Percentiles rank a stretch among this genome's conserved stretches.
Evolutionary conservation across 257 asterid genomes (phyloP).

Genomic region (Linaria vulgaris): DNA sequence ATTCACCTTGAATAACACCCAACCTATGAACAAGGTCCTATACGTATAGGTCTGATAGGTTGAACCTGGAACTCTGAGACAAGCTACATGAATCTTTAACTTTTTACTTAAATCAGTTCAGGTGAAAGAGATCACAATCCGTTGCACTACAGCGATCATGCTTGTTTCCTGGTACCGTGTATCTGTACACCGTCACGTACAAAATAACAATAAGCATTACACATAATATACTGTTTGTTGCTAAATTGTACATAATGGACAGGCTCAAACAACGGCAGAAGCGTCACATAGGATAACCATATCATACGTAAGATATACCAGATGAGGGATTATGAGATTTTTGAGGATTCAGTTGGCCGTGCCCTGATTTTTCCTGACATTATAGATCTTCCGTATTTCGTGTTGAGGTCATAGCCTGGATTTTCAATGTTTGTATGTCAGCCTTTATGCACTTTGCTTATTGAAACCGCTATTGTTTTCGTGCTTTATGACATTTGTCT

Average conservation of each 20-base stretch:
- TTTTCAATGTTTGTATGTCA: not conserved
- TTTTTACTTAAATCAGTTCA: not conserved
- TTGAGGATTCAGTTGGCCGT: conserved; percentile 94
- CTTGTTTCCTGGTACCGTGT: conserved; percentile 1
- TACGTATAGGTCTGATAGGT: not conserved
- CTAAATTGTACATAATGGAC: conserved; percentile 31
- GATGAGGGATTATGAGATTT: conserved; percentile 95
- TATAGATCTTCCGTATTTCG: not conserved
- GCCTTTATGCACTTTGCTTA: too few species aligned
- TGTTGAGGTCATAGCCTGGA: not conserved
- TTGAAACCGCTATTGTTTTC: too few species aligned
- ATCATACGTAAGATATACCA: conserved; percentile 84
- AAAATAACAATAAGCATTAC: not conserved
- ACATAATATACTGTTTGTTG: conserved; percentile 18
- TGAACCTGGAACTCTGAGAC: not conserved
- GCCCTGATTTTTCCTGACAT: conserved; percentile 61
- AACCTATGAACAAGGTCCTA: not conserved
- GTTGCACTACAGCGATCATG: not conserved
- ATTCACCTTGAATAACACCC: conserved; percentile 2
- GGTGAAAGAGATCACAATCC: not conserved
- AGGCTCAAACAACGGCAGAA: conserved; percentile 74
- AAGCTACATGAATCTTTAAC: not conserved
- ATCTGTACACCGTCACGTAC: conserved; percentile 6
- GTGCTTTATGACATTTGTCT: too few species aligned
- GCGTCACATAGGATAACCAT: conserved; percentile 87